phyloP scores from a whole-genome alignment of 768 basidiomycete species.

The Tubosaeta sp. region DNA sequence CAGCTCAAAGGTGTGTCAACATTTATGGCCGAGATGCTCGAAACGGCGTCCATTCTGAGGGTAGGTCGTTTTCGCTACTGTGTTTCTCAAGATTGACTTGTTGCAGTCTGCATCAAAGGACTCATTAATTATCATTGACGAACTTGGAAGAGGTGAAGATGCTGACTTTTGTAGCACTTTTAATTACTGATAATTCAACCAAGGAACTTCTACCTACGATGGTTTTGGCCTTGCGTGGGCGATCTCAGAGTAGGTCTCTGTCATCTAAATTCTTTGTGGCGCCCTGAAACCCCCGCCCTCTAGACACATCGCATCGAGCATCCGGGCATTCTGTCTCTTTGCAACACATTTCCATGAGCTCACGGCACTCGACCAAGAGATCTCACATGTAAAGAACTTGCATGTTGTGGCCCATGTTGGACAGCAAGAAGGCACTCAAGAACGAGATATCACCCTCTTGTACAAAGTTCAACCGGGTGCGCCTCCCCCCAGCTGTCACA shows the following conservation, averaged over 20 bases:
- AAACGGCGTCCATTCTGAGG: conserved; percentile 91
- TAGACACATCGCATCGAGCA: conserved; percentile 90
- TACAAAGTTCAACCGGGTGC: conserved; percentile 77
- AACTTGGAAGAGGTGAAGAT: conserved; percentile 77
- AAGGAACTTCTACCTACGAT: conserved; percentile 94
- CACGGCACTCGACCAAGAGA: conserved; percentile 84
- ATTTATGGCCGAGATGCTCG: conserved; percentile 98
- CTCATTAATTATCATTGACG: conserved; percentile 96
- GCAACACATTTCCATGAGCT: conserved; percentile 99
- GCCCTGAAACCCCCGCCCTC: neutral
- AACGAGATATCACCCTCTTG: conserved; percentile 76
- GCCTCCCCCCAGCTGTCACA: conserved; percentile 12
- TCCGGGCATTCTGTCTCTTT: conserved; percentile 83
- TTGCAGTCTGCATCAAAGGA: conserved; percentile 80
- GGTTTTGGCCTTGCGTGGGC: conserved; percentile 99
- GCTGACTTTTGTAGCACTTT: neutral
- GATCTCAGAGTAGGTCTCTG: conserved; percentile 78
- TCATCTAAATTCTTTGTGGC: too few species aligned
- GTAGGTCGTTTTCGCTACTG: conserved; percentile 38
- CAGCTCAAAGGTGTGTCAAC: conserved; percentile 97
- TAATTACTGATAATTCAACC: conserved; percentile 5
- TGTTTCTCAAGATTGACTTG: neutral
- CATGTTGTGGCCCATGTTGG: conserved; percentile 94
- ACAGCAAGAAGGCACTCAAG: conserved; percentile 40
- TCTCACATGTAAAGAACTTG: conserved; percentile 85